phyloP scores from a whole-genome alignment of 176 grass and related monocot genomes.

The Aegilops tauschii region DNA sequence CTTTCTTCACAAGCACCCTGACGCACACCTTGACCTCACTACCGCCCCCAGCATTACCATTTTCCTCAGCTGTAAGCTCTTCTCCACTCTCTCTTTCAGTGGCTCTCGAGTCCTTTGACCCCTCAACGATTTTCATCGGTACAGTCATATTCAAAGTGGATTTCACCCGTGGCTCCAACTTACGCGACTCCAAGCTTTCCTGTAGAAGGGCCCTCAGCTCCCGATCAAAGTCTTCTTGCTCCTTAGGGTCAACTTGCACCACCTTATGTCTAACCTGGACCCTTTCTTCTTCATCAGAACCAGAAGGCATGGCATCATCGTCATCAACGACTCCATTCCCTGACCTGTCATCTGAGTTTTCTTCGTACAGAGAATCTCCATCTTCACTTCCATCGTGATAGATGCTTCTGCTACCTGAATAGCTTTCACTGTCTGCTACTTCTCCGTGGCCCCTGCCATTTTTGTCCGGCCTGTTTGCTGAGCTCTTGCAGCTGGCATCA shows the following conservation, averaged over 20 bases:
- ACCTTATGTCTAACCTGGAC: constrained; percentile 55
- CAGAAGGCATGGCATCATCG: constrained; percentile 24
- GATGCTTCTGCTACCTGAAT: constrained; percentile 49
- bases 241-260: constrained; percentile 56
- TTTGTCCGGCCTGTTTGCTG: constrained; percentile 36
- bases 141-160: constrained; percentile 67
- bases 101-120: constrained; percentile 31
- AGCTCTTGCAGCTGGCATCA: constrained; percentile 33
- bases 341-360: constrained; percentile 43
- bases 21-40: constrained; percentile 55
- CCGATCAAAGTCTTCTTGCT: constrained; percentile 71
- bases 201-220: constrained; percentile 71
- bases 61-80: constrained; percentile 50
- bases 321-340: constrained; percentile 46
- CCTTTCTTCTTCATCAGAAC: constrained; percentile 67
- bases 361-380: constrained; percentile 46
- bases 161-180: constrained; percentile 50
- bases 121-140: constrained; percentile 69
- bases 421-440: constrained; percentile 51
- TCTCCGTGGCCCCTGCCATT: constrained; percentile 38
- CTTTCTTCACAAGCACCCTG: constrained; percentile 81
- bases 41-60: background rate
- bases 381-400: constrained; percentile 38
- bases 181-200: constrained; percentile 73
- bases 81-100: constrained; percentile 41